Evolutionary conservation across 768 basidiomycete genomes (phyloP), one percentile per base, ranked within the genome.

Genomic region (Hysterangium stoloniferum): DNA sequence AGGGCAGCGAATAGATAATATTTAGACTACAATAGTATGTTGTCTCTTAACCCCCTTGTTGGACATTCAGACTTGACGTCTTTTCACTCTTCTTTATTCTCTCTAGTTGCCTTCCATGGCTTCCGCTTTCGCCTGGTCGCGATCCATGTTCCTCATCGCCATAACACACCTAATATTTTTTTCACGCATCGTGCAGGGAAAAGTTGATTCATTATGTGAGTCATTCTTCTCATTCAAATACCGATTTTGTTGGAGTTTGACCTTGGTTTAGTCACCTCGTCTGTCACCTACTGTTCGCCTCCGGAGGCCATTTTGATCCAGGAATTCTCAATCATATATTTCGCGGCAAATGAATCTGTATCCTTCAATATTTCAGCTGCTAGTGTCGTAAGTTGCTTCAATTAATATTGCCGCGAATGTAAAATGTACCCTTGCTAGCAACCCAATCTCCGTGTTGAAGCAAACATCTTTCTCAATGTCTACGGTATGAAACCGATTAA

Each of bases 401-500:
- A 45, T 8, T 22, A 15, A 7, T 45, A 12, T 5, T 15, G 4
- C 9, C 17, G 33, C 19, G 27, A 19, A 5, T 19, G 38, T 19
- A 17, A 40, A 25, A 33, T 43, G 19, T 34, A 24, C 54, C 43
- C 22, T 36, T 33, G 44, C 57, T 52, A 88, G 86, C 74, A 82
- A 71, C 62, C 79, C 40, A 79, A 86, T 61, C 74, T 92, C 58
- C 90, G 79, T 60, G 88, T 95, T 48, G 75, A 80, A 3, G 93
- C 89, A 29, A 86, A 85, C 60, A 68, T 96, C 45, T 72, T 87
- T 59, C 68, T 93, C 61, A 86, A 88, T 53, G 86, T 85, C n/a
- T 97, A 97, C 58, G 93, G 92, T 47, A 80, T 84, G 65, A 75
- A 80, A 27, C 79, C 85, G 15, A 60, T 94, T 57, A 96, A 96